Base-by-base conservation (phyloP, 495 filamentous ascomycete species). In the Lepraria neglecta region DNA sequence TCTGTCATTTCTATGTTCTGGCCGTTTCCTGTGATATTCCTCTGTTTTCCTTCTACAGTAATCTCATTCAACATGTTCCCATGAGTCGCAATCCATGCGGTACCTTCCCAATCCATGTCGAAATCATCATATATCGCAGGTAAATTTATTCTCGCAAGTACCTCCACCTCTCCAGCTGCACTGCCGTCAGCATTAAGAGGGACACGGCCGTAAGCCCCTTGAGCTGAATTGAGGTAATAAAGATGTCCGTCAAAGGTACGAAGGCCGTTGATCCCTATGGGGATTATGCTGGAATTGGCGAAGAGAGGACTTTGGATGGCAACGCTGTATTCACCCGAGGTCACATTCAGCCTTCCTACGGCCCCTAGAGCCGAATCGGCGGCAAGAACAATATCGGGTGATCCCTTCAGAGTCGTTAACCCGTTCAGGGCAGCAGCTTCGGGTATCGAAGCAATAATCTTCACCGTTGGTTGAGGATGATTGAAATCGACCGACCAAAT, bases 241-340 rank as follows among this genome's bases (percentile, higher is more conserved):
- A 78, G 56, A 31, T 72, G 72, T 9, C 65, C 64, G 21, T 68
- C 60, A 0, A 65, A 61, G 1, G 70, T 40, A 12, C 70, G 62
- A 31, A 80, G 40, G 0, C 74, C 75, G 56, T 80, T 79, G 53
- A 81, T 65, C 12, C 75, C 76, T 3, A 75, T 40, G 33, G 65
- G 55, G 5, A 62, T 63, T 45, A 7, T 0, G 4, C 19, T 30
- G 4, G 44, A 3, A 59, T 64, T 57, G 33, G 68, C 70, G 58
- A 71, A 63, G 14, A 60, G 67, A 6, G 72, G 66, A 35, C 74
- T 67, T 44, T 72, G 61, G 30, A 75, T 45, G 7, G 71, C 71
- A 30, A 72, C 58, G 3, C 51, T 47, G 58, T 72, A 72, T n/a
- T 73, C 65, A 3, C 73, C 72, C 5, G 72, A 68, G 24, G 63